Conservation (phyloP, 257 asterid species). For the Solanum arcanum region DNA sequence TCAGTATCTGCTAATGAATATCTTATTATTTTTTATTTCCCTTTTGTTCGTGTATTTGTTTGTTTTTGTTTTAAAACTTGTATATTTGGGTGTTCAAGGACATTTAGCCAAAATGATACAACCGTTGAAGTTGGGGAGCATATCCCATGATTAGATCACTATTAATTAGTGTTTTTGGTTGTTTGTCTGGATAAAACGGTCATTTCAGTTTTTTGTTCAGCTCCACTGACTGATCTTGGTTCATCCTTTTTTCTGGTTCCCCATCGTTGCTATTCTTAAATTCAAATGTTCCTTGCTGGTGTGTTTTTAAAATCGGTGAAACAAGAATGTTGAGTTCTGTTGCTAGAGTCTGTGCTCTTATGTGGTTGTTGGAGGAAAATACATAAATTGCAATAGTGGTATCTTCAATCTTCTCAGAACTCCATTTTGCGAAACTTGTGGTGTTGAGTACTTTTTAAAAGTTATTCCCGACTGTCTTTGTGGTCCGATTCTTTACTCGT, state of each 20-base stretch:
- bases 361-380: background rate
- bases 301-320: background rate
- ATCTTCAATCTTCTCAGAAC: background rate
- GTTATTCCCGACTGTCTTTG: background rate
- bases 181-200: background rate
- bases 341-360: background rate
- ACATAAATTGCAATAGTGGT: background rate
- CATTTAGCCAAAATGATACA: background rate
- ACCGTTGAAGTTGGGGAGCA: background rate
- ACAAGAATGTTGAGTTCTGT: background rate
- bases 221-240: background rate
- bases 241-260: background rate
- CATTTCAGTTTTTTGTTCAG: background rate
- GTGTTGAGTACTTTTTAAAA: background rate
- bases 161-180: background rate
- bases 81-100: background rate
- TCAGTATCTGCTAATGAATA: background rate
- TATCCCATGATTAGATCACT: background rate
- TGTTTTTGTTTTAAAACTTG: background rate
- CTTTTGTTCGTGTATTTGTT: background rate
- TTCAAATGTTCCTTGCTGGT: background rate
- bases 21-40: background rate
- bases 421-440: background rate
- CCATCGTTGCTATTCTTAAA: background rate
- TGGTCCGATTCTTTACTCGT: background rate